Evolutionary conservation across 345 rosid species (phyloP).

Genomic region (Eucalyptus coolabah): DNA sequence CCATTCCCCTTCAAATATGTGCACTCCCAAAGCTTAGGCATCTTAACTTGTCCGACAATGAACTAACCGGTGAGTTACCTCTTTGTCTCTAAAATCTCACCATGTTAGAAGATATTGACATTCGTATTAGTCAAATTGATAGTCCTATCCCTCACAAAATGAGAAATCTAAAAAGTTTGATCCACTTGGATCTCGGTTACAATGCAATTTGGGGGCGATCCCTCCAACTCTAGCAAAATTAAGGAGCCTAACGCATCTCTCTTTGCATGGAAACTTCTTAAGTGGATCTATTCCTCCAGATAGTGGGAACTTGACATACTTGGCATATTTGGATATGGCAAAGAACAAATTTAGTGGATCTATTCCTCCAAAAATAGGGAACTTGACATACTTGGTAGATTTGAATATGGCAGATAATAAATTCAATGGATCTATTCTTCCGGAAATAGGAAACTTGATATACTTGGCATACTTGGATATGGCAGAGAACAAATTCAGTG

Average conservation of each 20-base stretch:
- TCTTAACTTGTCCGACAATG: not conserved
- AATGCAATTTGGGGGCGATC: not conserved
- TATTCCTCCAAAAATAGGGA: no score
- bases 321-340: no score
- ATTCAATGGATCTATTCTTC: no score
- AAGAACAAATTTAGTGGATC: no score
- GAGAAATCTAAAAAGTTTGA: not conserved
- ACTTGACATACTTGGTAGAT: no score
- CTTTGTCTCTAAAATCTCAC: not conserved
- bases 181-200: not conserved
- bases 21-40: not conserved
- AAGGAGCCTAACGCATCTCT: not conserved
- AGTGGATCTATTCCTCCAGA: no score
- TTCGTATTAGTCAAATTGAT: not conserved
- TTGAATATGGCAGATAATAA: no score
- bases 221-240: not conserved
- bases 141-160: not conserved
- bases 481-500: not conserved
- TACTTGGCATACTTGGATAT: no score
- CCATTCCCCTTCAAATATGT: not conserved
- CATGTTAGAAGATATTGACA: not conserved
- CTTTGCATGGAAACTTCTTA: not conserved
- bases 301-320: no score
- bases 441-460: no score
- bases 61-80: not conserved